Evolutionary conservation across 2,329 filamentous ascomycete genomes (phyloP), one percentile per base, ranked within the genome.

Genomic region (Beauveria pseudobassiana): DNA sequence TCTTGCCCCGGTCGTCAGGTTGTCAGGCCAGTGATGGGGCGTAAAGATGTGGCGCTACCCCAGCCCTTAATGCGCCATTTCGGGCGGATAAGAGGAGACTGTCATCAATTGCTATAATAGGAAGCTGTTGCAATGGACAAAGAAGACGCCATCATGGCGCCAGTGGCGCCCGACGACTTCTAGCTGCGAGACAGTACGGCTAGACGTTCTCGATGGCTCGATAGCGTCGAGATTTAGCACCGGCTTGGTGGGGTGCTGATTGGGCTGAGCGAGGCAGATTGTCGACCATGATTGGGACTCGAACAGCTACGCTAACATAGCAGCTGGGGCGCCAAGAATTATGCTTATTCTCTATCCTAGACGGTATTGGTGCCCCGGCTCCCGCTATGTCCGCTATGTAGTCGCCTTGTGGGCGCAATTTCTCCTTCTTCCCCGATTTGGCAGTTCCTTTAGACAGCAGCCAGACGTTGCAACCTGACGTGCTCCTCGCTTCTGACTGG

Each of bases 311-410:
- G 18, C 53, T 55, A 24, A 10, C 53, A 45, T 28, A 24, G 40
- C 18, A 26, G 52, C 38, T 54, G 52, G 52, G 5, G 48, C 48
- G 57, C 57, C 57, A 59, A 59, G 57, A 52, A 30, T 40, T 59
- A 59, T 59, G 57, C 57, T 59, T 59, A 59, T 59, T 59, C 24
- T 38, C 3, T n/a, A 40, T 18, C 18, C 5, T 22, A 3, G 34
- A 38, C 14, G 34, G 34, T 38, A 38, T 42, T 50, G 20, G 43
- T 20, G 45, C 12, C 20, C 49, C 18, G 34, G 34, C 5, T 38
- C 34, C 34, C 34, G 34, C 34, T 5, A 16, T 38, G 34, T 38
- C 34, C 34, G 34, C 34, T 14, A 14, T 16, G 34, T 38, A 38
- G 14, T 38, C 34, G 34, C 34, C 34, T 38, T 38, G 34, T 38